These are phyloP conservation scores for Xylariaceae sp. DNA, from an alignment of 2,329 filamentous ascomycete species.

Conservation along the genomic window DNA sequence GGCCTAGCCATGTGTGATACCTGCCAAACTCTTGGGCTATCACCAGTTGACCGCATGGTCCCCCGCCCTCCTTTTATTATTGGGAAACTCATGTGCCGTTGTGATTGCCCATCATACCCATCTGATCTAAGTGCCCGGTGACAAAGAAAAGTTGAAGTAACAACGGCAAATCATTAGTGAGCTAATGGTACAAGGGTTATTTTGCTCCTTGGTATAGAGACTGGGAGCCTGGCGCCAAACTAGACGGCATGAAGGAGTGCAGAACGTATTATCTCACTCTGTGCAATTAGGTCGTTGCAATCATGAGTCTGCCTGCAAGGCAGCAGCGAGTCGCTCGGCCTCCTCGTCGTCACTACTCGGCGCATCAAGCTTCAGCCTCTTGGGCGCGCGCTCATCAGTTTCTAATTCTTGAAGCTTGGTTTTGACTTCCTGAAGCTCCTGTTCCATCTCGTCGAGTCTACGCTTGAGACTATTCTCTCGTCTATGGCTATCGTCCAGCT, in stretches of 20 bases:
- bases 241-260: not conserved
- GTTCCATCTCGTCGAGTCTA: slow-evolving; percentile 73
- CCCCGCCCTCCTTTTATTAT: slow-evolving; percentile 20
- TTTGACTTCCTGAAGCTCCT: slow-evolving; percentile 41
- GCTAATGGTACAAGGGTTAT: slow-evolving; percentile 27
- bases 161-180: slow-evolving; percentile 24
- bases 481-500: slow-evolving; percentile 71
- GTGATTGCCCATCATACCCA: slow-evolving; percentile 17
- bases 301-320: slow-evolving; percentile 27
- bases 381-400: slow-evolving; percentile 26
- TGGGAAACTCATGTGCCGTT: slow-evolving; percentile 18
- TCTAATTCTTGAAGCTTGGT: slow-evolving; percentile 28
- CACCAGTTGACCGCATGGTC: slow-evolving; percentile 3
- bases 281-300: not conserved
- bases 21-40: slow-evolving; percentile 17
- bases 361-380: slow-evolving; percentile 29
- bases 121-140: slow-evolving; percentile 15
- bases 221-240: not conserved
- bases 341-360: slow-evolving; percentile 15
- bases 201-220: slow-evolving; percentile 8
- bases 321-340: slow-evolving; percentile 20
- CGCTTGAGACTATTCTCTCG: slow-evolving; percentile 79
- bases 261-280: slow-evolving; percentile 14
- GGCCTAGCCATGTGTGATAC: slow-evolving; percentile 1
- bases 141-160: slow-evolving; percentile 15